Evolutionary conservation across 1,139 yeast genomes (phyloP).

Genomic region (Candida sojae): DNA sequence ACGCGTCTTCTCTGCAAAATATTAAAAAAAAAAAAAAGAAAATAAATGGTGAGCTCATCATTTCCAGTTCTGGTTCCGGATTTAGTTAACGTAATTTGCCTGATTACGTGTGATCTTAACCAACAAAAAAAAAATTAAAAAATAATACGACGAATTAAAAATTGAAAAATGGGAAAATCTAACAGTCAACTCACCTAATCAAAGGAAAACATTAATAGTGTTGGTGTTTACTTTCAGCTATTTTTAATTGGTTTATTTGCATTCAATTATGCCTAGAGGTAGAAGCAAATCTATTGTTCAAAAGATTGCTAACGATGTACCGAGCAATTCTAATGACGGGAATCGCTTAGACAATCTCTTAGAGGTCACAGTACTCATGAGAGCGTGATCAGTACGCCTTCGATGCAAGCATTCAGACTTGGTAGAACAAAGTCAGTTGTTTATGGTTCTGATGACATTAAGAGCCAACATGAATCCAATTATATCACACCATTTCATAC

Average conservation of each 20-base stretch:
- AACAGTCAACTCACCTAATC: neutral
- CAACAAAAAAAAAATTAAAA: neutral
- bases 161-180: neutral
- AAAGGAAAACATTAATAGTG: neutral
- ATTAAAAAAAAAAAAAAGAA: no score
- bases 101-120: neutral
- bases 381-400: constrained; percentile 1
- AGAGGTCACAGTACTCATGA: neutral
- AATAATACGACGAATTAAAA: neutral
- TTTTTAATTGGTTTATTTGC: neutral
- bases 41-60: neutral
- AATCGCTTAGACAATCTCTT: constrained; percentile 15
- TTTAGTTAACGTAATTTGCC: no score
- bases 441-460: neutral
- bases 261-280: constrained; percentile 29
- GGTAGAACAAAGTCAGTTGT: constrained; percentile 21
- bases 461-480: neutral
- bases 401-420: constrained; percentile 6
- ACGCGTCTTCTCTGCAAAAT: constrained; percentile 1
- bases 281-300: constrained; percentile 57
- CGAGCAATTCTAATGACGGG: constrained; percentile 21
- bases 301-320: constrained; percentile 41
- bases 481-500: neutral
- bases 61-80: neutral
- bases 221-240: neutral